A percentile compares a stretch with the other conserved stretches of the same genome.
phyloP scores from a whole-genome alignment of 164 flowering plant species.

The Magnolia officinalis region DNA sequence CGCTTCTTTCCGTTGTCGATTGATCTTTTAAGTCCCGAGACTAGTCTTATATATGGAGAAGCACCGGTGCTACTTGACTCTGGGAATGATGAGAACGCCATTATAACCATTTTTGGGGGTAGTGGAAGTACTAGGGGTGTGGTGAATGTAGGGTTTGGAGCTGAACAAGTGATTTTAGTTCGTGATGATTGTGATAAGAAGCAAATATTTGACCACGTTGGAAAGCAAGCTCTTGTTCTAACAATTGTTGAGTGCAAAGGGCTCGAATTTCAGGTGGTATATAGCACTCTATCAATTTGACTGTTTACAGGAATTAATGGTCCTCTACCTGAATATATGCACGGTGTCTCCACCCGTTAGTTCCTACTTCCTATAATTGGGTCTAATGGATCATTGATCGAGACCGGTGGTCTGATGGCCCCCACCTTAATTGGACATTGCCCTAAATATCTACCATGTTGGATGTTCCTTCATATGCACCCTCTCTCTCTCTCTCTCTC shows the following conservation, averaged over 20 bases:
- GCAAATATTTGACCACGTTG: slow-evolving; percentile 40
- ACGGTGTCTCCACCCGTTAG: background rate
- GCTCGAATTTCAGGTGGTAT: slow-evolving; percentile 68
- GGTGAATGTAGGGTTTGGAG: slow-evolving; percentile 57
- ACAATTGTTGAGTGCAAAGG: slow-evolving; percentile 86
- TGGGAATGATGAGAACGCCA: slow-evolving; percentile 51
- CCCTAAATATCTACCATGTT: too few relatives aligned
- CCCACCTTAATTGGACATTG: background rate
- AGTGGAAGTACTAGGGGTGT: slow-evolving; percentile 23
- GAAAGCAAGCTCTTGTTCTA: slow-evolving; percentile 71
- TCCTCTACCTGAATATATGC: background rate
- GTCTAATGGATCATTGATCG: background rate
- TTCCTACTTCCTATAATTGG: background rate
- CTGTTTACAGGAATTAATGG: background rate
- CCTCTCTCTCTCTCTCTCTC: too few relatives aligned
- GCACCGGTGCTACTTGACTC: slow-evolving; percentile 61
- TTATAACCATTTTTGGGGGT: slow-evolving; percentile 57
- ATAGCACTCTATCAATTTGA: background rate
- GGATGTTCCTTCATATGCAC: too few relatives aligned
- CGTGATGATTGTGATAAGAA: slow-evolving; percentile 55
- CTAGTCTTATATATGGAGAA: slow-evolving; percentile 67
- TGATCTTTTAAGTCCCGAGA: slow-evolving; percentile 59
- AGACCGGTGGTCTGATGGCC: background rate
- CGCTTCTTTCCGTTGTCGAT: slow-evolving; percentile 54
- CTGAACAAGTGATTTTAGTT: slow-evolving; percentile 83